A percentile compares a stretch with the other conserved stretches of the same genome.
Conservation (phyloP, 148 eudicot species). For the Limonium bicolor region DNA sequence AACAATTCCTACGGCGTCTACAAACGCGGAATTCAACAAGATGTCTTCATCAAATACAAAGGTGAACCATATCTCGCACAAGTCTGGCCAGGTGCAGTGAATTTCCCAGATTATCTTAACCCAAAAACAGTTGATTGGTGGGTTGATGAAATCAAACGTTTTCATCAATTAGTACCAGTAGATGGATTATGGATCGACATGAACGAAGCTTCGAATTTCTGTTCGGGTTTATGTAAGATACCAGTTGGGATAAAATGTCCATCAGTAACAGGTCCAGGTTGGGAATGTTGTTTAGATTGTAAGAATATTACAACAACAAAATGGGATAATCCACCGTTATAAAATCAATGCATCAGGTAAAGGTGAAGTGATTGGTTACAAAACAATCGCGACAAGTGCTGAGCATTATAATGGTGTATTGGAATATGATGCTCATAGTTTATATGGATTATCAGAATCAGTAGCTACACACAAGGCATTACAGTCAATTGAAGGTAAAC, state of each 20-base stretch:
- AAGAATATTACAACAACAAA: slow-evolving; percentile 65
- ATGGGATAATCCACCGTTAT: slow-evolving; percentile 96
- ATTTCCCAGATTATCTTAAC: slow-evolving; percentile 89
- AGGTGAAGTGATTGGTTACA: slow-evolving; percentile 49
- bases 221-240: slow-evolving; percentile 69
- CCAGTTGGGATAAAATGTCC: slow-evolving; percentile 67
- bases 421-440: slow-evolving; percentile 92
- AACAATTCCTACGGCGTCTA: slow-evolving; percentile 65
- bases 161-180: slow-evolving; percentile 82
- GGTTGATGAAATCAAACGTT: slow-evolving; percentile 67
- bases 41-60: slow-evolving; percentile 78
- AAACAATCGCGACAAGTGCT: slow-evolving; percentile 94
- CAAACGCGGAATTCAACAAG: slow-evolving; percentile 56
- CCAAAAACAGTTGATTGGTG: slow-evolving; percentile 89
- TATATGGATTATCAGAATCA: slow-evolving; percentile 73
- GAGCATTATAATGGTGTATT: slow-evolving; percentile 78
- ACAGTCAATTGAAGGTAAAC: slow-evolving; percentile 58
- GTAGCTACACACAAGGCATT: slow-evolving; percentile 88
- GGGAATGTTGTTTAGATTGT: slow-evolving; percentile 88
- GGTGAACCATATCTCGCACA: slow-evolving; percentile 83
- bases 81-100: slow-evolving; percentile 97
- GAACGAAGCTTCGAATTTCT: slow-evolving; percentile 90
- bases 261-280: slow-evolving; percentile 67
- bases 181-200: slow-evolving; percentile 97
- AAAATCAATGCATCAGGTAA: slow-evolving; percentile 85